Evolutionary conservation across 495 filamentous ascomycete species (phyloP).

Genomic region (Lindgomyces ingoldianus): DNA sequence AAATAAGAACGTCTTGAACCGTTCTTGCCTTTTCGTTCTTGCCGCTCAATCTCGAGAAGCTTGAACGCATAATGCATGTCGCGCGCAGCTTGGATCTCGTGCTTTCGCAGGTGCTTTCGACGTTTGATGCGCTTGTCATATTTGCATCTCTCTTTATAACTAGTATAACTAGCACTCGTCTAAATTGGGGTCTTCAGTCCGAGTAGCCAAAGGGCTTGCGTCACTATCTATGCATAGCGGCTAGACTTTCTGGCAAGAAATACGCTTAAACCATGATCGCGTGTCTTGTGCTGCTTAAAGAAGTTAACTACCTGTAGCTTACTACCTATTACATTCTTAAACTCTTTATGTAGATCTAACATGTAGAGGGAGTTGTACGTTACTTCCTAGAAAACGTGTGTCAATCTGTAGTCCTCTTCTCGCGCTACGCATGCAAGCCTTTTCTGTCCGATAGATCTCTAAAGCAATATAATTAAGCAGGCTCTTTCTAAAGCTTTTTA

Average conservation of each 20-base stretch:
- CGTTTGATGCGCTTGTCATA: constrained; percentile 57
- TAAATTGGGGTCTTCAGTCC: background rate
- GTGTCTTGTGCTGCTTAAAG: too few relatives aligned
- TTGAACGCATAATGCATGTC: constrained; percentile 74
- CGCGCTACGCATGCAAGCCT: too few relatives aligned
- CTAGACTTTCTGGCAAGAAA: constrained; percentile 56
- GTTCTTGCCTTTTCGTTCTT: constrained; percentile 43
- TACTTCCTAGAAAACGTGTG: too few relatives aligned
- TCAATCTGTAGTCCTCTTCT: too few relatives aligned
- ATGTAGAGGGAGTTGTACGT: too few relatives aligned
- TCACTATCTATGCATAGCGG: too few relatives aligned
- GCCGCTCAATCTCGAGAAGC: constrained; percentile 49
- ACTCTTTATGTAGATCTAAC: too few relatives aligned
- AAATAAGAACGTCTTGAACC: constrained; percentile 63
- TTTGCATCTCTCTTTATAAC: constrained; percentile 47
- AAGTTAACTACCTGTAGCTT: too few relatives aligned
- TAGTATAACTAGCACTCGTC: background rate
- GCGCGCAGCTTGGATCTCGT: constrained; percentile 67
- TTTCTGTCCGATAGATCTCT: too few relatives aligned
- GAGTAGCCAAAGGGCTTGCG: background rate
- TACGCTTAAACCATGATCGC: constrained; percentile 26
- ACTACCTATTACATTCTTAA: too few relatives aligned
- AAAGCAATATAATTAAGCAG: too few relatives aligned
- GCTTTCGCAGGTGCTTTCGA: constrained; percentile 60
- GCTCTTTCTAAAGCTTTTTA: too few relatives aligned